Evolutionary conservation across 805 yeast species (phyloP).

Genomic region (Metschnikowia lunata): DNA sequence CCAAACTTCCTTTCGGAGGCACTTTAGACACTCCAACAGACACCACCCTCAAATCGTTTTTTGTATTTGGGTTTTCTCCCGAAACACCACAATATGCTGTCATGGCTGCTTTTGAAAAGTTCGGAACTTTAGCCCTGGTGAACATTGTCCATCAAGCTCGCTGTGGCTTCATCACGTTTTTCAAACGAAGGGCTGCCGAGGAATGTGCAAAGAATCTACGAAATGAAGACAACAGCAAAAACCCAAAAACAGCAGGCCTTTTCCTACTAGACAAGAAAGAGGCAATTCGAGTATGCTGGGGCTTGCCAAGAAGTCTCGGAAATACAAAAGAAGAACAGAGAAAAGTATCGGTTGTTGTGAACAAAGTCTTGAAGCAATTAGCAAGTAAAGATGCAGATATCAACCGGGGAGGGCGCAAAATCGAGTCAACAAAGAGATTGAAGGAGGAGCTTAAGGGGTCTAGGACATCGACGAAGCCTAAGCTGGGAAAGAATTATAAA

Average conservation of each 20-base stretch:
- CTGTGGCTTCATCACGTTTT: slow-evolving; percentile 61
- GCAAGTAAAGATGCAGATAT: slow-evolving; percentile 37
- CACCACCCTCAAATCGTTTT: slow-evolving; percentile 49
- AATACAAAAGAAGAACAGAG: slow-evolving; percentile 39
- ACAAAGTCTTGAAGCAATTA: slow-evolving; percentile 49
- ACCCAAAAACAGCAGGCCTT: slow-evolving; percentile 29
- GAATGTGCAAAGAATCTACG: slow-evolving; percentile 23
- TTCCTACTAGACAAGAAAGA: slow-evolving; percentile 27
- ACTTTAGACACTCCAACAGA: slow-evolving; percentile 39
- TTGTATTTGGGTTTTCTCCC: slow-evolving; percentile 69
- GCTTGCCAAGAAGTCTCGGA: slow-evolving; percentile 43
- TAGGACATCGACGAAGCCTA: no score
- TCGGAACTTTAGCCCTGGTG: slow-evolving; percentile 46
- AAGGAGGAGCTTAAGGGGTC: background rate
- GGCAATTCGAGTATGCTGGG: slow-evolving; percentile 56
- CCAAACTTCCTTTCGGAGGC: slow-evolving; percentile 67
- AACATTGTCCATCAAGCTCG: slow-evolving; percentile 53
- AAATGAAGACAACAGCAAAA: slow-evolving; percentile 24
- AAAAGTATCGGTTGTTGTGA: slow-evolving; percentile 48
- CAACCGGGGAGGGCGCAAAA: background rate
- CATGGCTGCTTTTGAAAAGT: slow-evolving; percentile 42
- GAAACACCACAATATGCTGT: slow-evolving; percentile 63
- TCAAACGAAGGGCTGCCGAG: slow-evolving; percentile 49
- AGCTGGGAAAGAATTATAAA: slow-evolving; percentile 5
- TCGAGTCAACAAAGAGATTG: background rate